Evolutionary conservation across 2,329 filamentous ascomycete genomes (phyloP).

Genomic region (Botrytis galanthina): DNA sequence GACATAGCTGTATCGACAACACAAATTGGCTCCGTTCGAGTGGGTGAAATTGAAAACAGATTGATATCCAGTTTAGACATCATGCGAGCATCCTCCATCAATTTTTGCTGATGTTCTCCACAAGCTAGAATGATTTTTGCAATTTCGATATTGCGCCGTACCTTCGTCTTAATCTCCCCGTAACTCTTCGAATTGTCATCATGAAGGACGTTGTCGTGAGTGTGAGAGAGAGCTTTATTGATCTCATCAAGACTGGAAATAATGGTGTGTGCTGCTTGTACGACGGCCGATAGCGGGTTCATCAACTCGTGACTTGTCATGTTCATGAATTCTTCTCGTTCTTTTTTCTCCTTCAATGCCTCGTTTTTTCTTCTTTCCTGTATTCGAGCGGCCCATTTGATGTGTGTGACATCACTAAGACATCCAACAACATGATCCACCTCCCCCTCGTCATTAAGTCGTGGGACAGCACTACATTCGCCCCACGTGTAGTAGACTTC

Average conservation of each 20-base stretch:
- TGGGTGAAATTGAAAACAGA: background rate
- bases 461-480: background rate
- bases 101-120: background rate
- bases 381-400: conserved; percentile 22
- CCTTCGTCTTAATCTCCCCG: background rate
- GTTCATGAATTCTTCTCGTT: conserved; percentile 78
- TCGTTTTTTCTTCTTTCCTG: conserved; percentile 43
- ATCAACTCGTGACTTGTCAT: conserved; percentile 50
- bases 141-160: background rate
- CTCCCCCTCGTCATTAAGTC: conserved; percentile 24
- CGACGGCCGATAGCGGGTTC: background rate
- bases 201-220: conserved; percentile 22
- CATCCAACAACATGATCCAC: conserved; percentile 28
- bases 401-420: conserved; percentile 22
- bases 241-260: conserved; percentile 70
- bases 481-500: background rate
- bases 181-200: background rate
- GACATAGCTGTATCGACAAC: conserved; percentile 1
- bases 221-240: conserved; percentile 51
- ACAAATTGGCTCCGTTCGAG: background rate
- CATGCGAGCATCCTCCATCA: background rate
- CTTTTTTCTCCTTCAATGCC: conserved; percentile 57
- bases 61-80: background rate
- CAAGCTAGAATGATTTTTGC: background rate
- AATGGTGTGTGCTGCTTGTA: conserved; percentile 67